Evolutionary conservation across 805 yeast genomes (phyloP).

Genomic region (Jamesozyma rosinii): DNA sequence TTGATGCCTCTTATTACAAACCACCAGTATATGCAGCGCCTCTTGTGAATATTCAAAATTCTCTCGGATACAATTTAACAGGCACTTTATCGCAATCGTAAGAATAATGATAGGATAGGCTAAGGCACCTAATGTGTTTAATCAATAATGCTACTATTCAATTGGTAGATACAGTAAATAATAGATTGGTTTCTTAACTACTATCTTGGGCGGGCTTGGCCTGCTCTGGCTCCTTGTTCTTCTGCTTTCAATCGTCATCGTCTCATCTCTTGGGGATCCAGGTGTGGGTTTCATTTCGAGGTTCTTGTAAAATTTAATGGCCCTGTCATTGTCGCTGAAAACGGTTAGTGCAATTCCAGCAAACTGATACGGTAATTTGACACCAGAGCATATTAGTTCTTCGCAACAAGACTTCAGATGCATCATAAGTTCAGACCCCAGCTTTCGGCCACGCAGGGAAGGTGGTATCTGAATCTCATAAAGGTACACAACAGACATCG

Average conservation of each 20-base stretch:
- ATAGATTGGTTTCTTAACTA: slow-evolving; percentile 7
- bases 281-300: slow-evolving; percentile 16
- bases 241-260: slow-evolving; percentile 2
- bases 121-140: too few species aligned
- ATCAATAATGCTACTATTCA: neutral
- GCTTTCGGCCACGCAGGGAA: slow-evolving; percentile 10
- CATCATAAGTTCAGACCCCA: slow-evolving; percentile 16
- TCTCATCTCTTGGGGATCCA: slow-evolving; percentile 17
- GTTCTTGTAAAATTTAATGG: slow-evolving; percentile 17
- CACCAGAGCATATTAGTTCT: neutral
- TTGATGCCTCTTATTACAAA: too few species aligned
- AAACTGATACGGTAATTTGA: slow-evolving; percentile 2
- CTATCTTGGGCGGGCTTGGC: neutral
- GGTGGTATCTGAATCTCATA: slow-evolving; percentile 25
- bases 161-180: slow-evolving; percentile 6
- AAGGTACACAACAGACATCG: slow-evolving; percentile 19
- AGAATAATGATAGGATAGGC: too few species aligned
- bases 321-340: slow-evolving; percentile 20
- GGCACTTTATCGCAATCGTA: too few species aligned
- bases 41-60: too few species aligned
- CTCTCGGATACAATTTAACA: too few species aligned
- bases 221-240: slow-evolving; percentile 1
- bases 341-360: slow-evolving; percentile 24
- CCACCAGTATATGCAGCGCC: too few species aligned
- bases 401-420: slow-evolving; percentile 1